These are phyloP conservation scores for Phaeotremella fagi DNA, from an alignment of 768 basidiomycete genomes.

Conservation along the genomic window DNA sequence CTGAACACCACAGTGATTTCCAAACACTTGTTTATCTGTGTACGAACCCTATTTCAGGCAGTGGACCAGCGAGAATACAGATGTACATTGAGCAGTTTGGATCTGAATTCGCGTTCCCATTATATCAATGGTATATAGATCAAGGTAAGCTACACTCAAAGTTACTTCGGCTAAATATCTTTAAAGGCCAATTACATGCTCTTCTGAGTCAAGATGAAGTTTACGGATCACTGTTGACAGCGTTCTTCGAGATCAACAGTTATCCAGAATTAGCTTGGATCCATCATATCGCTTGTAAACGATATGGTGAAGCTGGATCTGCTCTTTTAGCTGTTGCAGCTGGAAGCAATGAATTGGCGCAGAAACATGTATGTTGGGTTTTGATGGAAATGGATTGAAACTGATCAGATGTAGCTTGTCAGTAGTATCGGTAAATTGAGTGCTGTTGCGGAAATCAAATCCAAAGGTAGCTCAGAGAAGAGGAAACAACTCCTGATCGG, in stretches of 20 bases:
- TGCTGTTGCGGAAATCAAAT: conserved; percentile 62
- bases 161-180: background rate
- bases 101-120: conserved; percentile 76
- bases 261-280: conserved; percentile 67
- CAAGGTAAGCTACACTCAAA: conserved; percentile 57
- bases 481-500: conserved; percentile 20
- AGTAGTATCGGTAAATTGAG: conserved; percentile 85
- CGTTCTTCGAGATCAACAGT: conserved; percentile 61
- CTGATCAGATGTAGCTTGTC: conserved; percentile 60
- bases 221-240: conserved; percentile 63
- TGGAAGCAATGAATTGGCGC: conserved; percentile 57
- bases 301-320: conserved; percentile 62
- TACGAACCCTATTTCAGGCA: conserved; percentile 54
- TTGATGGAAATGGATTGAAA: background rate
- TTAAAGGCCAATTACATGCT: conserved; percentile 67
- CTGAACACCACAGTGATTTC: conserved; percentile 83
- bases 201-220: conserved; percentile 72
- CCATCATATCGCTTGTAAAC: conserved; percentile 68
- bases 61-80: conserved; percentile 50
- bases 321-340: conserved; percentile 63
- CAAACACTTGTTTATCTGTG: conserved; percentile 77
- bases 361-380: conserved; percentile 67
- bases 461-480: conserved; percentile 37
- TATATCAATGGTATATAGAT: conserved; percentile 91
- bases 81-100: conserved; percentile 71